phyloP scores from a whole-genome alignment of 2,329 filamentous ascomycete species.

The Aspergillaceae sp. region DNA sequence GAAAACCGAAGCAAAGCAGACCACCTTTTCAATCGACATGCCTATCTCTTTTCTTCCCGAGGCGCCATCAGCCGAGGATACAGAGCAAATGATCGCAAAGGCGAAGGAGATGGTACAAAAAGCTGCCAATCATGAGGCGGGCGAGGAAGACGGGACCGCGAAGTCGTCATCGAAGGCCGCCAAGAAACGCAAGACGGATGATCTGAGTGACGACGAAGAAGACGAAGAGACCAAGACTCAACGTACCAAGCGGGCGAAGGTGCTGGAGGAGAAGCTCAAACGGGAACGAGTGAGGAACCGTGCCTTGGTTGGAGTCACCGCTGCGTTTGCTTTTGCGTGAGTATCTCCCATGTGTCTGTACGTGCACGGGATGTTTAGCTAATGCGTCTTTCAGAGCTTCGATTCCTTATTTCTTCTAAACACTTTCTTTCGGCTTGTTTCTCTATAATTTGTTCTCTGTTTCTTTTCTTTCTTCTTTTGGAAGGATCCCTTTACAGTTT shows the following conservation, averaged over 20 bases:
- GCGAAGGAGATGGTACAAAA: slow-evolving; percentile 82
- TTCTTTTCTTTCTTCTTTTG: slow-evolving; percentile 1
- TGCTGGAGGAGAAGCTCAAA: slow-evolving; percentile 65
- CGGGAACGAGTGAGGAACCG: slow-evolving; percentile 81
- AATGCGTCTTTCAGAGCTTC: slow-evolving; percentile 29
- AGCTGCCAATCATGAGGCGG: slow-evolving; percentile 44
- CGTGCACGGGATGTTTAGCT: slow-evolving; percentile 5
- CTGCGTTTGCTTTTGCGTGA: slow-evolving; percentile 84
- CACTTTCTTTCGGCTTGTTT: background rate
- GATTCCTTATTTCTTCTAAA: slow-evolving; percentile 41
- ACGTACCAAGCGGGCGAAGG: slow-evolving; percentile 61
- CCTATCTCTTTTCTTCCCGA: slow-evolving; percentile 56
- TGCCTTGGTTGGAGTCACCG: slow-evolving; percentile 75
- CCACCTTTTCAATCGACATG: slow-evolving; percentile 66
- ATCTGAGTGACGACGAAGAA: slow-evolving; percentile 48
- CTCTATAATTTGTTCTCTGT: slow-evolving; percentile 2
- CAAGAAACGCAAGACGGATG: slow-evolving; percentile 66
- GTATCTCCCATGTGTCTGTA: slow-evolving; percentile 32
- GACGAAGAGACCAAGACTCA: slow-evolving; percentile 37
- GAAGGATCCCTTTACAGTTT: background rate
- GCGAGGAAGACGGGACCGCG: slow-evolving; percentile 29
- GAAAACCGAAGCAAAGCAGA: slow-evolving; percentile 60
- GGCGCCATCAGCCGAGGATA: slow-evolving; percentile 66
- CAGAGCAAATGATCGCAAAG: slow-evolving; percentile 72
- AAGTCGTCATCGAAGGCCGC: slow-evolving; percentile 27